Base-by-base conservation (phyloP, 371 early-diverging fungal genomes). In the Mortierella sp. region DNA sequence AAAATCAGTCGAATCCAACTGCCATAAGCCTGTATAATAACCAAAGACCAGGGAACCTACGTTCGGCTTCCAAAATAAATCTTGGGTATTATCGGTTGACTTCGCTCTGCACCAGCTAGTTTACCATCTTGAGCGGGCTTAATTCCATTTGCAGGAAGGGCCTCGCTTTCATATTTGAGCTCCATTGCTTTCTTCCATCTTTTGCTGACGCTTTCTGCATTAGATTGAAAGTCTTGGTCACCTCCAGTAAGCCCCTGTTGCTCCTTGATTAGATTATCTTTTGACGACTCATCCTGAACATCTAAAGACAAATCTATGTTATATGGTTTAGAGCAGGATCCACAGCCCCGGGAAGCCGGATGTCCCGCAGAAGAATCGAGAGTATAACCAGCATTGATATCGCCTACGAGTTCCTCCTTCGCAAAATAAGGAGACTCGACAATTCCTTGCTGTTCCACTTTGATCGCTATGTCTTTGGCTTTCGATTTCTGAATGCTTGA, bases 11-110 rank as follows among this genome's bases (percentile, higher is more conserved):
- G 35, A 8, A 35, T 35, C 35, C 35, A 35, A 35, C 6, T 5
- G 35, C 35, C 35, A 35, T 35, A 28, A 14, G 28, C 14, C 18
- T 28, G 6, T 24, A 5, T 6, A 32, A 6, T 5, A 20, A 55
- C 30, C 4, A 49, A 9, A 39, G 28, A 28, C 14, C 26, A 58
- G 10, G 18, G 8, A 49, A 24, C 87, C 75, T 85, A 87, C 90
- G 90, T 90, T 79, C 90, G 85, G 68, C 86, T 89, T 16, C 90
- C 87, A 62, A 87, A 85, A 70, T 84, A 88, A 10, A 90, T 89
- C 51, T 84, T 81, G 16, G 84, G 80, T n/a, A 83, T 59, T 1
- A n/a, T 11, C 28, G 20, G n/a, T 22, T 45, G 5, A 20, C 32
- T 30, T 18, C 20, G 30, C 45, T 35, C 26, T 18, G 12, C 10